Conservation (phyloP, 208 protist species). For the Trypanosoma brucei region DNA sequence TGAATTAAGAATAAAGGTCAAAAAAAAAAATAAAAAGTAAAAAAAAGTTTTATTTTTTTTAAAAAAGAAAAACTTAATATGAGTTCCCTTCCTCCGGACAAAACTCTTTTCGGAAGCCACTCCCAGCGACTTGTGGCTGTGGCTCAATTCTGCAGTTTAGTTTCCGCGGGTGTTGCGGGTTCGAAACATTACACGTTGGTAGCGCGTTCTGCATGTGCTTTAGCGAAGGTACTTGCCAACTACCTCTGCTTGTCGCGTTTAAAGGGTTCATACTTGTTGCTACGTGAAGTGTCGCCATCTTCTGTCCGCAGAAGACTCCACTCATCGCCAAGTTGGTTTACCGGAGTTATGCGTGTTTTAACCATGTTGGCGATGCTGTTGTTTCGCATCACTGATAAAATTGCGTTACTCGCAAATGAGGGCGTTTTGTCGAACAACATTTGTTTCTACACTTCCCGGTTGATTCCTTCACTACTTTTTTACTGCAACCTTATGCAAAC, state of each 20-base stretch:
- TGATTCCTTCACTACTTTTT: conserved; percentile 80
- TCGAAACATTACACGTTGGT: conserved; percentile 34
- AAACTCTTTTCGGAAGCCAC: neutral
- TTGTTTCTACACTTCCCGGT: conserved; percentile 46
- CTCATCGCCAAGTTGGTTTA: conserved; percentile 31
- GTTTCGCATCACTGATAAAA: conserved; percentile 74
- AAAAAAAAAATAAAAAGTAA: no score
- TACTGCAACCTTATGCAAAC: conserved; percentile 62
- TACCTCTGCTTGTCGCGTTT: conserved; percentile 73
- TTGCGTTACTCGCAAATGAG: conserved; percentile 53
- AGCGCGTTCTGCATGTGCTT: conserved; percentile 36
- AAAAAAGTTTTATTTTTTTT: no score
- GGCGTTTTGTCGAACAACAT: conserved; percentile 31
- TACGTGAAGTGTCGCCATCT: conserved; percentile 43
- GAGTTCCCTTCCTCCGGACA: neutral
- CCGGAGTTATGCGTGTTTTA: conserved; percentile 48
- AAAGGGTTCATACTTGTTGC: conserved; percentile 64
- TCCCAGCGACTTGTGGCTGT: conserved; percentile 69
- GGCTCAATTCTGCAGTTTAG: conserved; percentile 59
- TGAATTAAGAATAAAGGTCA: no score
- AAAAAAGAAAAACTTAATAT: conserved; percentile 1
- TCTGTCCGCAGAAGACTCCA: conserved; percentile 37
- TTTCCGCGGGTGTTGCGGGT: conserved; percentile 35
- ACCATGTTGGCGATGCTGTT: conserved; percentile 65
- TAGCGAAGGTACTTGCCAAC: conserved; percentile 53